These are phyloP conservation scores for Mucor piriformis DNA, from an alignment of 371 early-diverging fungal genomes.

Conservation along the genomic window DNA sequence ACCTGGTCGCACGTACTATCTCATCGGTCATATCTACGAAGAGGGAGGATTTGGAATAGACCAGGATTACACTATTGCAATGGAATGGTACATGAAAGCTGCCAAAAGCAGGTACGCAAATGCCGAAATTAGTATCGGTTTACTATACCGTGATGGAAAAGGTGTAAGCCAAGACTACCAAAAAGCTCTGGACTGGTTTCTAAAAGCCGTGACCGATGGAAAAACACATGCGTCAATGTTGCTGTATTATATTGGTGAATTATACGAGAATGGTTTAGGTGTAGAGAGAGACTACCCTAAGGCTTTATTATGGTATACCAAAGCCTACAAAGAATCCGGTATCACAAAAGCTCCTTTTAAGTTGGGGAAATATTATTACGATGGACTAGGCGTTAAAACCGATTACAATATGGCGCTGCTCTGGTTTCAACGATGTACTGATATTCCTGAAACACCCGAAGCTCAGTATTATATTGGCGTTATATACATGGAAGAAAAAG, in stretches of 20 bases:
- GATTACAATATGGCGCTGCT: background rate
- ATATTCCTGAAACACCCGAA: background rate
- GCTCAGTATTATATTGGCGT: background rate
- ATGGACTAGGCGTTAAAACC: background rate
- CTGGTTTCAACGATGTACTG: background rate
- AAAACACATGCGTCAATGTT: background rate
- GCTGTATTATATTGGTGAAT: too few relatives aligned
- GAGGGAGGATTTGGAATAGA: background rate
- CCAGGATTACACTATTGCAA: background rate
- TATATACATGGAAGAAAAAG: too few relatives aligned
- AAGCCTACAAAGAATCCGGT: background rate
- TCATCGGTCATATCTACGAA: too few relatives aligned
- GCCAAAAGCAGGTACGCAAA: background rate
- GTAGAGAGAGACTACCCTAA: too few relatives aligned
- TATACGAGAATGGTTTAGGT: too few relatives aligned
- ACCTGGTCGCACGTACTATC: too few relatives aligned
- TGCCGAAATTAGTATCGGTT: background rate
- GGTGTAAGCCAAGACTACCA: background rate
- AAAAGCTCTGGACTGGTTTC: background rate
- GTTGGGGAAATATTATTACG: background rate
- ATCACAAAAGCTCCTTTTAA: background rate
- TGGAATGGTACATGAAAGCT: background rate
- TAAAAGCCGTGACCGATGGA: background rate
- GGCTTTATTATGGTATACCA: too few relatives aligned
- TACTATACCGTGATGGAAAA: background rate